These are phyloP conservation scores for Aureobasidium sp. DNA, from an alignment of 2,329 filamentous ascomycete species.

Conservation along the genomic window DNA sequence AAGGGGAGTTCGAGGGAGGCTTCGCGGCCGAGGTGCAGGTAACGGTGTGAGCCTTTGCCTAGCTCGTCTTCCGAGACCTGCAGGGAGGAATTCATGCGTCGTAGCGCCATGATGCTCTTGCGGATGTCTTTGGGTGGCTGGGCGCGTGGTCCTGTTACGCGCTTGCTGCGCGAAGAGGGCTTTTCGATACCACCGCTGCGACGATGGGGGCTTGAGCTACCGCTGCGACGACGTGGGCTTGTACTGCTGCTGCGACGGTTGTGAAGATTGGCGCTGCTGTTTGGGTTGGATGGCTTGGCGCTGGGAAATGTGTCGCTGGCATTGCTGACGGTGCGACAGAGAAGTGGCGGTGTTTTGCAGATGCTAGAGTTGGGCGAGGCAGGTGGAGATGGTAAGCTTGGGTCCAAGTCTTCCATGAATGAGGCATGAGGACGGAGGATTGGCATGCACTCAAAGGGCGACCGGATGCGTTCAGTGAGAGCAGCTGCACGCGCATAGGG, in stretches of 20 bases:
- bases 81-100: conserved; percentile 33
- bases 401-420: neutral
- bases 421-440: conserved; percentile 4
- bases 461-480: neutral
- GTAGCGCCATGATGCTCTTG: conserved; percentile 30
- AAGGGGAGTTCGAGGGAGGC: conserved; percentile 27
- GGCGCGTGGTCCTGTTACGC: conserved; percentile 23
- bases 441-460: conserved; percentile 1
- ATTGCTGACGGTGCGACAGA: neutral
- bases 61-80: neutral
- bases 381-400: neutral
- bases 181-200: neutral
- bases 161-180: neutral
- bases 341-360: neutral
- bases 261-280: neutral
- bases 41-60: conserved; percentile 28
- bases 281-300: neutral
- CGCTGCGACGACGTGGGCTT: neutral
- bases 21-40: conserved; percentile 33
- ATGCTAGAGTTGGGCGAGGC: conserved; percentile 2
- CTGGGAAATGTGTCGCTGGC: neutral
- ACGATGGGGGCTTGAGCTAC: neutral
- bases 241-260: neutral
- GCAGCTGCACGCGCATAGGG: neutral
- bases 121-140: conserved; percentile 30